Base-by-base conservation (phyloP, 148 eudicot genomes). In the Cornus florida region DNA sequence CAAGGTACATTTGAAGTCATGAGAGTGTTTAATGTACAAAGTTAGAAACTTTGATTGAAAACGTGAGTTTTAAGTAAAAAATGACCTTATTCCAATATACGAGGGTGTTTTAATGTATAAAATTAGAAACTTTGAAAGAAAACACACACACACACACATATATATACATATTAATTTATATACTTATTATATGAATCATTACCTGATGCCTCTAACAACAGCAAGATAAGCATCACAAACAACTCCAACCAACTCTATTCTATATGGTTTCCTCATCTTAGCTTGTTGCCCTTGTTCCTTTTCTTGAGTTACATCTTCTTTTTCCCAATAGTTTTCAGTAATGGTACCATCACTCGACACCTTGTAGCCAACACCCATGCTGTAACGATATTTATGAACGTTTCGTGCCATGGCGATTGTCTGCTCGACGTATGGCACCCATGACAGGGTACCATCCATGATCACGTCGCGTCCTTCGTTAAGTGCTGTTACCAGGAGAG, bases 391-490 rank as follows among this genome's bases (percentile, higher is more conserved):
- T 46, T 85, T 90, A 81, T 93, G 98, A 0, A 95, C 92, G 6
- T 90, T 88, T 48, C 97, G 86, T 0, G 90, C 98, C 98, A 95
- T 95, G 69, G 85, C 77, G 17, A 95, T 82, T 0, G 94, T 91
- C 78, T 95, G 98, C 77, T 87, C 88, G 3, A 95, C 97, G 39
- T 89, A 95, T 5, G 98, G 97, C 62, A 66, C 88, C 98, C 98
- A 95, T 31, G 98, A 87, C 2, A 95, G 59, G 20, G 98, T 95
- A 0, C 98, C 98, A 71, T 95, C 98, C 97, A 95, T 86, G 76
- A 95, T 93, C 67, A 95, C 98, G 23, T 95, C 98, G 16, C 97
- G 85, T 33, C 98, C 98, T 83, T 95, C 94, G 41, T 95, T 95
- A 3, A 95, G 83, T 0, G 97, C 98, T 12, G 97, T 93, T 43